Evolutionary conservation across 2,329 filamentous ascomycete species (phyloP).

Genomic region (Neoscytalidium dimidiatum): DNA sequence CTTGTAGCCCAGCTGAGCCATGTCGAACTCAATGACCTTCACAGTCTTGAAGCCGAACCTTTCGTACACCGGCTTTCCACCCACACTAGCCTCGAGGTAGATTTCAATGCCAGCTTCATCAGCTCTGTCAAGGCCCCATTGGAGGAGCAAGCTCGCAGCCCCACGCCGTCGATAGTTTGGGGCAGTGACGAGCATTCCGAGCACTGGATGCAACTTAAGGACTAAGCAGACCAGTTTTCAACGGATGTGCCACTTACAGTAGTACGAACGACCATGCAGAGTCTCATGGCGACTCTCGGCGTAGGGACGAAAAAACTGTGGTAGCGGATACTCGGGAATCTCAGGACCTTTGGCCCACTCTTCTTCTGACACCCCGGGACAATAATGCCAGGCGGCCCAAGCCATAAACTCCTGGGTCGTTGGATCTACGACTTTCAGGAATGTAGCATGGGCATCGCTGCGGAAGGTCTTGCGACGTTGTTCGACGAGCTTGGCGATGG

Average conservation of each 20-base stretch:
- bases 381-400: neutral
- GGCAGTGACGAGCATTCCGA: neutral
- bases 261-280: neutral
- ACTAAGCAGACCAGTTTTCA: neutral
- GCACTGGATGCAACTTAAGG: conserved; percentile 16
- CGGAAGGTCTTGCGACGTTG: neutral
- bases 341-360: conserved; percentile 22
- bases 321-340: neutral
- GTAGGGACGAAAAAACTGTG: neutral
- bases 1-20: neutral
- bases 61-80: conserved; percentile 40
- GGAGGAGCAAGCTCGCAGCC: neutral
- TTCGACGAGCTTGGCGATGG: neutral
- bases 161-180: conserved; percentile 3
- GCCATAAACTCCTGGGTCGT: conserved; percentile 4
- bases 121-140: conserved; percentile 4
- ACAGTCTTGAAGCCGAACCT: conserved; percentile 28
- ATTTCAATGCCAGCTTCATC: conserved; percentile 39
- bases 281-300: neutral
- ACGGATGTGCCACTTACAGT: neutral
- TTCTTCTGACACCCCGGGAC: neutral
- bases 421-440: conserved; percentile 9
- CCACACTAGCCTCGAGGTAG: conserved; percentile 43
- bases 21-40: conserved; percentile 9
- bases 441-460: neutral